Base-by-base conservation (phyloP, 2,329 filamentous ascomycete genomes). In the Zarea fungicola region DNA sequence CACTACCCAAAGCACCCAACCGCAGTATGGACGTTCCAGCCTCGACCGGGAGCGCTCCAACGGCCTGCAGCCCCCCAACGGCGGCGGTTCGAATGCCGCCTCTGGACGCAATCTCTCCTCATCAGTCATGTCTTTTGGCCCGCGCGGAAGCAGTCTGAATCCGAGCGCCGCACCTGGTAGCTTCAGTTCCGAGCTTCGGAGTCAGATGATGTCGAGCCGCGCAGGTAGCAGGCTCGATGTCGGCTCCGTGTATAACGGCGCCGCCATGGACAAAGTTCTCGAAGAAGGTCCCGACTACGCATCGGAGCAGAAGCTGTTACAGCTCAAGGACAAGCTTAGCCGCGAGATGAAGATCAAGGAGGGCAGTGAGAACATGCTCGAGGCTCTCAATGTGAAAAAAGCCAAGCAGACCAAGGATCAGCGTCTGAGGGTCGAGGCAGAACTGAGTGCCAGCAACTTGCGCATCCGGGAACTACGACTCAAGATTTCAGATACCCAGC, bases 271-370 rank as follows among this genome's bases (percentile, higher is more conserved):
- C 50, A 80, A 78, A 59, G 62, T 79, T 29, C 84, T 85, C 48
- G 84, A 88, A 56, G 81, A 83, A 46, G 23, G 21, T 14, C 67
- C 67, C 60, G 57, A 72, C 58, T 54, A 64, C 14, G 77, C 76
- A 9, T 77, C 83, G 13, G 89, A 95, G 64, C 83, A 89, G 66
- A 79, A 83, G 34, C 82, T 96, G 59, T 79, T 83, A 19, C 75
- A 81, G 44, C 77, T 96, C 54, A 84, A 86, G 60, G 91, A 96
- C 59, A 81, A 85, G 61, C 85, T 99, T 55, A 92, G 90, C 57
- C 92, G 95, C 61, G 95, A 99, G 71, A 84, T 91, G 71, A 97
- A 97, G 75, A 97, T 99, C 64, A 96, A 95, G 68, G 87, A 92
- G 60, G 93, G 93, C 18, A 96, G 92, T 50, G 93, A 99, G 73